A percentile compares a stretch with the other conserved stretches of the same genome.
Conservation (phyloP, 2,329 filamentous ascomycete genomes). For the Stemphylium lycopersici region DNA sequence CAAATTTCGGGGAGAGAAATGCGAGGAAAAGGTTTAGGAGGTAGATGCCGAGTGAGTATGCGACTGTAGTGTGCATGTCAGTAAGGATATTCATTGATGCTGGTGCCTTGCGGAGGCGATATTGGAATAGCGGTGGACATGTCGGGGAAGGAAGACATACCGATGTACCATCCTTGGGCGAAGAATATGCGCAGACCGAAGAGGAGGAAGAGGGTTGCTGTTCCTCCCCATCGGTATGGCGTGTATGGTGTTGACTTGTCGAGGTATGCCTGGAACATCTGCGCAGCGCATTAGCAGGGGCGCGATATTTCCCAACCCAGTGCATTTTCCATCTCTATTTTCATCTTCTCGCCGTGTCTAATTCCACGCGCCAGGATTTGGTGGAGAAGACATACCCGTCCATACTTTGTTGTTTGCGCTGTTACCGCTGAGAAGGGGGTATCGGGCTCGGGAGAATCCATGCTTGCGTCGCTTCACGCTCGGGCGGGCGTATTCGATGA, state of each 20-base stretch:
- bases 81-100: neutral
- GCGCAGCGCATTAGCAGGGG: constrained; percentile 28
- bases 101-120: neutral
- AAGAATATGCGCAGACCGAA: constrained; percentile 91
- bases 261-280: constrained; percentile 94
- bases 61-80: constrained; percentile 64
- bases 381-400: constrained; percentile 64
- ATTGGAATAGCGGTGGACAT: neutral
- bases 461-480: constrained; percentile 46
- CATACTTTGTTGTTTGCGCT: constrained; percentile 78
- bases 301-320: neutral
- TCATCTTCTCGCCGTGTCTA: neutral
- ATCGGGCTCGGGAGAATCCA: constrained; percentile 89
- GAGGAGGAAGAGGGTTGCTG: constrained; percentile 73
- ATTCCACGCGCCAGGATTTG: constrained; percentile 17
- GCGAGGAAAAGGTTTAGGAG: constrained; percentile 98
- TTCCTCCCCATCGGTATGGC: constrained; percentile 87
- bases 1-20: constrained; percentile 98
- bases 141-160: constrained; percentile 56
- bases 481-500: neutral
- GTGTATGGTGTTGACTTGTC: constrained; percentile 92
- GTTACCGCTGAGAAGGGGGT: constrained; percentile 91
- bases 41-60: constrained; percentile 97
- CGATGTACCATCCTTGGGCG: constrained; percentile 98
- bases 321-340: neutral